These are phyloP conservation scores for Ogataea paraovalis DNA, from an alignment of 805 yeast genomes.

Conservation along the genomic window DNA sequence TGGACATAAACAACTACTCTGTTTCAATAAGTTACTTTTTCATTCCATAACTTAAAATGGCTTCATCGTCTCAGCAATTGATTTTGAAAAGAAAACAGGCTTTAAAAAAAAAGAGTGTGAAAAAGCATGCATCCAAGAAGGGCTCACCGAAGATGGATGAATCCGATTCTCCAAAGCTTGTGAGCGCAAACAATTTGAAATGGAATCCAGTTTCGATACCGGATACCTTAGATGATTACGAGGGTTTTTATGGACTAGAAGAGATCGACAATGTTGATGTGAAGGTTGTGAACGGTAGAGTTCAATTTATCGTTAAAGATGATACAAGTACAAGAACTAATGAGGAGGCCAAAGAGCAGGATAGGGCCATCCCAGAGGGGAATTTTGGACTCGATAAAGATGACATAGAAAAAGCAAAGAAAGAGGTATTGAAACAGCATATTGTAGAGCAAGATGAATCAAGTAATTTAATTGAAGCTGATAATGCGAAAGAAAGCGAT, in stretches of 20 bases:
- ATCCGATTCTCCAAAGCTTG: conserved; percentile 22
- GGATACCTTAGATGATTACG: conserved; percentile 79
- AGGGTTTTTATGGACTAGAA: conserved; percentile 89
- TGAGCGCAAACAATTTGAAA: conserved; percentile 46
- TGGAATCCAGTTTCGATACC: conserved; percentile 87
- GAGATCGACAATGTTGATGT: conserved; percentile 93
- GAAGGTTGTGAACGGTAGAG: conserved; percentile 63
- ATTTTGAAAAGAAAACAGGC: conserved; percentile 15
- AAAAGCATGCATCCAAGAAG: conserved; percentile 2
- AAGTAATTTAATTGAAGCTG: too few species aligned
- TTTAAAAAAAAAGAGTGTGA: conserved; percentile 4
- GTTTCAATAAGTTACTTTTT: background rate
- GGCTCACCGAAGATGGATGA: conserved; percentile 2
- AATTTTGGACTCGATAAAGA: conserved; percentile 20
- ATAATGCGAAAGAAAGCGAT: background rate
- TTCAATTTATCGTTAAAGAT: conserved; percentile 50
- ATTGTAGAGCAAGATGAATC: conserved; percentile 8
- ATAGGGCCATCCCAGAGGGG: conserved; percentile 18
- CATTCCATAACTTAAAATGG: conserved; percentile 11
- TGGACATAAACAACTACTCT: background rate
- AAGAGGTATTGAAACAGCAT: conserved; percentile 4
- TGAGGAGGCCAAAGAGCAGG: conserved; percentile 10
- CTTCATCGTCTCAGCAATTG: conserved; percentile 12
- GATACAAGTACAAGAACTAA: conserved; percentile 21
- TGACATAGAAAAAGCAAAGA: conserved; percentile 19